Percentiles rank a stretch among this genome's conserved stretches.
These are phyloP conservation scores for Mortierella sp. DNA, from an alignment of 371 early-diverging fungal species.

Conservation along the genomic window DNA sequence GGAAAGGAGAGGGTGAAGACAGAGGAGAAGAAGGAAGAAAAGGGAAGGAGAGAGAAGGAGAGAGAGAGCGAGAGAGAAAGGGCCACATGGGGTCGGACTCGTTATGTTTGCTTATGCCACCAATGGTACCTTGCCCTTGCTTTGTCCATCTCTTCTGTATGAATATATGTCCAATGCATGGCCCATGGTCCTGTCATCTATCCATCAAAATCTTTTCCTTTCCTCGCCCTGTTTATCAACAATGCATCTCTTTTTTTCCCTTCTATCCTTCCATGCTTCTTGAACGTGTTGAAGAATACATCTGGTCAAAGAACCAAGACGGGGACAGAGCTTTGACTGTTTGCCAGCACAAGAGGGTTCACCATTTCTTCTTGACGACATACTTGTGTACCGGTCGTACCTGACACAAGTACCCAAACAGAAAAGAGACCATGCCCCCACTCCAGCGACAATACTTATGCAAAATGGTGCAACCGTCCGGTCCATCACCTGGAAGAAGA, in stretches of 20 bases:
- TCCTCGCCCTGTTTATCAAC: not conserved
- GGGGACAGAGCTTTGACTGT: not conserved
- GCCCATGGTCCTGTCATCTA: not conserved
- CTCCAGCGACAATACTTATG: too few species aligned
- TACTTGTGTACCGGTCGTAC: too few species aligned
- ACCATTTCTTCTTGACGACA: too few species aligned
- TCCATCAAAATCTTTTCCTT: not conserved
- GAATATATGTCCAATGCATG: not conserved
- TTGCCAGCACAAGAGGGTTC: too few species aligned
- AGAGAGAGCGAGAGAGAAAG: not conserved
- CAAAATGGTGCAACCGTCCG: not conserved
- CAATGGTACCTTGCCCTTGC: not conserved
- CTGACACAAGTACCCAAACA: too few species aligned
- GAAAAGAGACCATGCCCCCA: too few species aligned
- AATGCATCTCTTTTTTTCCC: not conserved
- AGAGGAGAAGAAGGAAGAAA: not conserved
- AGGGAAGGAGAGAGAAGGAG: not conserved
- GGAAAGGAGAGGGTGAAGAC: not conserved
- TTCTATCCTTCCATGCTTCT: not conserved
- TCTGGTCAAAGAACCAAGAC: not conserved
- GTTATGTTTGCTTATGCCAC: not conserved
- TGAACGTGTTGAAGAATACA: not conserved
- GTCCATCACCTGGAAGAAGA: not conserved
- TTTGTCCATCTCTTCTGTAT: not conserved
- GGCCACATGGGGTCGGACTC: constrained; percentile 10